These are phyloP conservation scores for Coelastrella sp. DNA, from an alignment of 139 green algal genomes.

Conservation along the genomic window DNA sequence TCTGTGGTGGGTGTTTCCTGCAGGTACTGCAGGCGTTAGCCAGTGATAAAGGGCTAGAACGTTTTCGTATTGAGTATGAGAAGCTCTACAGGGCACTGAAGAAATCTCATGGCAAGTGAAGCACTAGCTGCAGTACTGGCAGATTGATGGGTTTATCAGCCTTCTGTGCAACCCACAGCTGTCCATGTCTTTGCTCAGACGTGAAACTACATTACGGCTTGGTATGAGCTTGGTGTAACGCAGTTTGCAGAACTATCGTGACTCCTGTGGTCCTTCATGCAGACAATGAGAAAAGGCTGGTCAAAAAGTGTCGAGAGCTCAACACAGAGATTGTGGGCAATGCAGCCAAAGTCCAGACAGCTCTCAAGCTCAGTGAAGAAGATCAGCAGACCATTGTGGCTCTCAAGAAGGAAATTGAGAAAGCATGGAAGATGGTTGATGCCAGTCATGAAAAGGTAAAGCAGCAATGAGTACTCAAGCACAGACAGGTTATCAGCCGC, in stretches of 20 bases:
- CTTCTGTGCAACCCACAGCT: not conserved
- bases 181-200: too few relatives aligned
- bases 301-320: conserved; percentile 90
- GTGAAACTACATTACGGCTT: too few relatives aligned
- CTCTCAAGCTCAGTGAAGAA: conserved; percentile 92
- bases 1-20: not conserved
- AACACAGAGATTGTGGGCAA: conserved; percentile 91
- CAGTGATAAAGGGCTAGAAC: conserved; percentile 81
- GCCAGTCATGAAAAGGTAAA: conserved; percentile 84
- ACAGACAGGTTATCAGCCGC: not conserved
- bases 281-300: conserved; percentile 89
- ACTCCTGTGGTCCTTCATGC: not conserved
- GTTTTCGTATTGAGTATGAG: conserved; percentile 91
- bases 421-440: conserved; percentile 93
- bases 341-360: conserved; percentile 90
- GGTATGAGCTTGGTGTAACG: not conserved
- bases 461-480: not conserved
- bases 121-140: not conserved
- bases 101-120: conserved; percentile 81
- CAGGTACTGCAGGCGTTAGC: conserved; percentile 88
- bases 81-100: conserved; percentile 88
- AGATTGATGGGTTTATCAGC: not conserved
- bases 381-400: conserved; percentile 87
- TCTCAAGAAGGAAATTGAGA: conserved; percentile 95
- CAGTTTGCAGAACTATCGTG: not conserved